A percentile compares a stretch with the other conserved stretches of the same genome.
Conservation (phyloP, 495 filamentous ascomycete genomes). For the Daldinia grandis region DNA sequence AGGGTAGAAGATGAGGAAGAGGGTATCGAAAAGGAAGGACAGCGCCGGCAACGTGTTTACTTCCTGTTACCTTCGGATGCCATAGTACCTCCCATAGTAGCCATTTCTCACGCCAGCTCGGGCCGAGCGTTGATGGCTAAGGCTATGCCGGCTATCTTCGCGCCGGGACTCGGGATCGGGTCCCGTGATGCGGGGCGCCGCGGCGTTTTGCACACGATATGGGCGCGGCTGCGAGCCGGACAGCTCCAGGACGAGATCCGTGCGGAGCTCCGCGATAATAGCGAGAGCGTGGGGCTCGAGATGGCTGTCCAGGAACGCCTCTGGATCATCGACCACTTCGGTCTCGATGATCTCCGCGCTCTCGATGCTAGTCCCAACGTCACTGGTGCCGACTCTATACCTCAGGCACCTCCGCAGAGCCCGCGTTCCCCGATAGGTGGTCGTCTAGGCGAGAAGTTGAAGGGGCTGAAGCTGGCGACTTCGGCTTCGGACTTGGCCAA, state of each 20-base stretch:
- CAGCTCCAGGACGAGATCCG: conserved; percentile 77
- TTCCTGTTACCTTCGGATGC: conserved; percentile 74
- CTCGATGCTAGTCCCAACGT: conserved; percentile 33
- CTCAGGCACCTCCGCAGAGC: conserved; percentile 46
- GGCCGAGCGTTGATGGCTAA: conserved; percentile 63
- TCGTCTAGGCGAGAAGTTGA: conserved; percentile 76
- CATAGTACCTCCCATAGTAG: conserved; percentile 71
- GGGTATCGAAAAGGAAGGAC: conserved; percentile 69
- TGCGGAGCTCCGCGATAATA: conserved; percentile 68
- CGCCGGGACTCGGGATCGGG: conserved; percentile 71
- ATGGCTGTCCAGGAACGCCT: conserved; percentile 83
- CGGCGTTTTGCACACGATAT: conserved; percentile 83
- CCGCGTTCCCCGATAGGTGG: conserved; percentile 71
- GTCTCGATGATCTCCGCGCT: conserved; percentile 54
- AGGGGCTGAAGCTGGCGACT: conserved; percentile 77
- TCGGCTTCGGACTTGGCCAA: conserved; percentile 66
- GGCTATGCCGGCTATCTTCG: conserved; percentile 83
- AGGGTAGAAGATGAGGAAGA: conserved; percentile 67
- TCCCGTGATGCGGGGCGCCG: conserved; percentile 73
- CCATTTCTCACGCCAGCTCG: conserved; percentile 61
- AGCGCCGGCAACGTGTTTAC: conserved; percentile 72
- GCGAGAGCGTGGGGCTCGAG: conserved; percentile 77
- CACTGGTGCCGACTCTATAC: conserved; percentile 29
- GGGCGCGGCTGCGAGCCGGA: conserved; percentile 78
- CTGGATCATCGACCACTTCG: conserved; percentile 84